phyloP scores from a whole-genome alignment of 2,329 filamentous ascomycete genomes.

The Sphaerulina musiva region DNA sequence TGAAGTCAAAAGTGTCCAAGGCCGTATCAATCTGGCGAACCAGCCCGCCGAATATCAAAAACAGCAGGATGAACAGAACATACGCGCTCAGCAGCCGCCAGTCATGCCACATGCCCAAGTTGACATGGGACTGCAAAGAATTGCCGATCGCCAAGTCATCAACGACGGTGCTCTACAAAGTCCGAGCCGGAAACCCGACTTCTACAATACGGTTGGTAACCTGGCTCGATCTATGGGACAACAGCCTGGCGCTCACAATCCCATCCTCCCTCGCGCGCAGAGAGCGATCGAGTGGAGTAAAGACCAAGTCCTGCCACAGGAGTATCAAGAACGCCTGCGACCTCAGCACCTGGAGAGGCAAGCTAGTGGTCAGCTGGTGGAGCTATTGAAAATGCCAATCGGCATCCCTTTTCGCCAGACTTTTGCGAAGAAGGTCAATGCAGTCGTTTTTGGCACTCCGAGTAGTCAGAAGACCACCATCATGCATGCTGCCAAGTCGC shows the following conservation, averaged over 20 bases:
- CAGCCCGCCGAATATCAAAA: constrained; percentile 18
- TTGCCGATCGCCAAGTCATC: constrained; percentile 25
- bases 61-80: constrained; percentile 15
- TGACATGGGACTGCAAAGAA: constrained; percentile 23
- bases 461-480: constrained; percentile 63
- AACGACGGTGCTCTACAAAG: constrained; percentile 24
- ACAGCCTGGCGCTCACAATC: constrained; percentile 35
- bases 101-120: constrained; percentile 26
- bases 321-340: constrained; percentile 49
- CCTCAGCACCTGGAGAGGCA: constrained; percentile 46
- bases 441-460: constrained; percentile 64
- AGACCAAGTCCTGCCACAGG: constrained; percentile 24
- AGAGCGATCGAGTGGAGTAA: constrained; percentile 29
- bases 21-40: constrained; percentile 54
- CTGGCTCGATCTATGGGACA: constrained; percentile 46
- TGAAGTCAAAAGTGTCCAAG: constrained; percentile 60
- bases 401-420: constrained; percentile 65
- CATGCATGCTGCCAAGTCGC: constrained; percentile 61
- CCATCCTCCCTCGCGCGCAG: constrained; percentile 35
- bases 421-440: constrained; percentile 58
- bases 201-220: constrained; percentile 37
- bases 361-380: constrained; percentile 39
- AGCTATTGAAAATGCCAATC: constrained; percentile 47
- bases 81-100: constrained; percentile 18
- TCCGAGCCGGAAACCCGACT: constrained; percentile 15